Evolutionary conservation across 768 basidiomycete species (phyloP), one percentile per base, ranked within the genome.

Genomic region (Trametes villosa): DNA sequence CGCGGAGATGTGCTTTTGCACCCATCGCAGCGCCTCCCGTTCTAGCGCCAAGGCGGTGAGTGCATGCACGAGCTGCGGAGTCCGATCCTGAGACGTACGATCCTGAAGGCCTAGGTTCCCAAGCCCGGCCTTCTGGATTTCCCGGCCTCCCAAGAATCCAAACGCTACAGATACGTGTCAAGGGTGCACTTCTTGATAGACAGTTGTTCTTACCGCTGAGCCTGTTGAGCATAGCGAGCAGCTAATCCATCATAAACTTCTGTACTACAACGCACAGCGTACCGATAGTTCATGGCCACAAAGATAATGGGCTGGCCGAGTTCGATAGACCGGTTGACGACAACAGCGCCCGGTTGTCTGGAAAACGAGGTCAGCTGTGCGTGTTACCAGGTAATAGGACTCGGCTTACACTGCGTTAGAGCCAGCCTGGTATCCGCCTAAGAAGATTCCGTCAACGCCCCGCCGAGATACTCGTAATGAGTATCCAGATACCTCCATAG

Each of bases 211-310:
- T 15, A 49, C 38, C 33, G 5, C 64, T 47, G 4, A 76, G 73
- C 63, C 75, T 69, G 58, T 71, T 76, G 1, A 69, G 49, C 30
- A 75, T n/a, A 3, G 0, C 22, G 17, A 30, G 12, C 18, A 12
- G 13, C 11, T 18, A 5, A 11, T 12, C n/a, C 1, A 9, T 20
- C n/a, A 29, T 9, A 3, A n/a, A 8, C 1, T 1, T n/a, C 9
- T n/a, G 9, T 18, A 26, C n/a, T 13, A 1, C 13, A 17, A 1
- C 2, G 17, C 9, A n/a, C n/a, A 5, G 53, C 62, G 24, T 40
- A 66, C 63, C 77, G 62, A 66, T 85, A 85, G 62, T 86, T 86
- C 77, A 84, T 78, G 36, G 78, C 77, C 2, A 83, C 82, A 60
- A 79, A 84, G 4, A 84, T 74, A 18, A 84, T 71, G 5, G 83